Evolutionary conservation across 2,329 filamentous ascomycete species (phyloP).

Genomic region (Curvularia sp.): DNA sequence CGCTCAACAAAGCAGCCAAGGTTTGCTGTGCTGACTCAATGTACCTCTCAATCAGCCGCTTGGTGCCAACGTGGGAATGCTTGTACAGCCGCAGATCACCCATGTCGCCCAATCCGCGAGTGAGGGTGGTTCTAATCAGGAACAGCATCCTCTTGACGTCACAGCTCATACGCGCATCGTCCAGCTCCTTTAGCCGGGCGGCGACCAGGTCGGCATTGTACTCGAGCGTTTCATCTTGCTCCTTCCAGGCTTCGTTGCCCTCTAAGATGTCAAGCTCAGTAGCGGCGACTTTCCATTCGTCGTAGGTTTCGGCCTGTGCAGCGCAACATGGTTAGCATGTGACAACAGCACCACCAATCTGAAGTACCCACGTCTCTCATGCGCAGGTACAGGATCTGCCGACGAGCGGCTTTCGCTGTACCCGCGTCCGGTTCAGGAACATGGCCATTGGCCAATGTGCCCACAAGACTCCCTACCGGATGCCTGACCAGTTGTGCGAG

Average conservation of each 20-base stretch:
- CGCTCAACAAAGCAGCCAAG: conserved; percentile 73
- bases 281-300: conserved; percentile 79
- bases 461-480: conserved; percentile 38
- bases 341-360: conserved; percentile 28
- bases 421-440: conserved; percentile 20
- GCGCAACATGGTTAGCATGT: conserved; percentile 35
- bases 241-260: conserved; percentile 83
- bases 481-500: conserved; percentile 48
- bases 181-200: conserved; percentile 73
- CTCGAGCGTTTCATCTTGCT: conserved; percentile 68
- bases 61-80: conserved; percentile 85
- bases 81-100: conserved; percentile 82
- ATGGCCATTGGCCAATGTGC: conserved; percentile 22
- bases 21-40: conserved; percentile 80
- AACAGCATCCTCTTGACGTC: conserved; percentile 81
- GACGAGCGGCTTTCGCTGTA: conserved; percentile 47
- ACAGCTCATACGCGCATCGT: conserved; percentile 73
- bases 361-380: conserved; percentile 68
- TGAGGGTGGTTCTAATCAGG: conserved; percentile 79
- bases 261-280: conserved; percentile 80
- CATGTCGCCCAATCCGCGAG: conserved; percentile 84
- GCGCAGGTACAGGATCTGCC: conserved; percentile 67
- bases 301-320: conserved; percentile 68
- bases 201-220: conserved; percentile 76
- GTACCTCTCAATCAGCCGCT: conserved; percentile 84